Evolutionary conservation across 1,139 yeast species (phyloP), one percentile per base, ranked within the genome.

Genomic region (Lodderomyces pseudojiufengensis): DNA sequence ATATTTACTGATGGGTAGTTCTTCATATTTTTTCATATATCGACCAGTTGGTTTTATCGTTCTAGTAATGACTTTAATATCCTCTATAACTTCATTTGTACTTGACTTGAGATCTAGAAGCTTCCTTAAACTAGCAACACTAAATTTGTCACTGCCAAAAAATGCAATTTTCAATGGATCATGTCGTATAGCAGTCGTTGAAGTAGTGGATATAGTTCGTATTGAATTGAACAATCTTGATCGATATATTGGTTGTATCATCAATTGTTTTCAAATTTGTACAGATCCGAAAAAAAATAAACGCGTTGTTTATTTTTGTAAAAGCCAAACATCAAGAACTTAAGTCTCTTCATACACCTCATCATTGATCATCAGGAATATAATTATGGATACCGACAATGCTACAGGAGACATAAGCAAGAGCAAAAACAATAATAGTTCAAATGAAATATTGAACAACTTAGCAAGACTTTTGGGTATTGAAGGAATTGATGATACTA

Each of bases 91-190:
- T 0, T 48, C 43, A 0, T 68, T 63, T 11, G 51, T 42, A 9
- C 40, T 16, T n/a, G 43, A 31, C 36, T 57, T 54, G 30, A 73
- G 57, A 3, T 61, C 51, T 2, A 68, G 45, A 5, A 87, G 57
- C 11, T 62, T 66, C 9, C 58, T 49, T 29, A 88, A 63, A 5
- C 90, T 75, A 8, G 61, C 63, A 6, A 80, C 72, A 44, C 95
- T 81, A 59, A 87, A 88, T 27, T 55, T 56, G 51, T 88, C 97
- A 4, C 92, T 77, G 1, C 97, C 97, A 56, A 90, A 88, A 52
- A 80, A 85, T 5, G 86, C 80, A 13, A 83, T 64, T 15, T 38
- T 39, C 26, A 47, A 38, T 6, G 46, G 48, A 5, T 42, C 44
- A 28, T 28, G 18, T 21, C 3, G 11, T 21, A 21, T 13, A 9